Evolutionary conservation across 2,329 filamentous ascomycete genomes (phyloP), one percentile per base, ranked within the genome.

Genomic region (Pseudocercospora vitis): DNA sequence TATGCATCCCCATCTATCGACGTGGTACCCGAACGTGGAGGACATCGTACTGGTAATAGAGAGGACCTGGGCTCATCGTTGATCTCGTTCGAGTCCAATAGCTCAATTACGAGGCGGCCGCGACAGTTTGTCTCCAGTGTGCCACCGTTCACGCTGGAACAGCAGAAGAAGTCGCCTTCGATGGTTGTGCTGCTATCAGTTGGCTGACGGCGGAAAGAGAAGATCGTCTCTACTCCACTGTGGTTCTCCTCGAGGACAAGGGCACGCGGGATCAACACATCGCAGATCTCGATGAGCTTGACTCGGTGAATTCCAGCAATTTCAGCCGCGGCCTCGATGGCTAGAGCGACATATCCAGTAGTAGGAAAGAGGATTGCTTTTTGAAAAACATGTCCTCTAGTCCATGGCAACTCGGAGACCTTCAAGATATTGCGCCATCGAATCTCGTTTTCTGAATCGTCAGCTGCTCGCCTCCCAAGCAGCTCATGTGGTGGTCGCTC

Each of bases 131-230:
- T 57, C 33, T 55, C 57, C 51, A 59, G 35, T n/a, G 48, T 12
- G 16, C 48, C 54, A 19, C 39, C 42, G 7, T 51, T 48, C 2
- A 58, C 55, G 42, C 52, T 56, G 5, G 52, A 56, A 44, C 53
- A 37, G 39, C 55, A 58, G 5, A 49, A 29, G 24, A 53, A 60
- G 7, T 58, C 55, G 19, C 52, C 52, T 40, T 58, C 76, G 4
- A 78, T 62, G 18, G 61, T 68, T 8, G 70, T 65, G 33, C 72
- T 71, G 66, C 0, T 58, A 42, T 1, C 60, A 58, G 9, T 39
- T 40, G 24, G 56, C 29, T 2, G 61, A n/a, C 4, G 70, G 4
- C 2, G 70, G 32, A 21, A 39, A 7, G 23, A 51, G 1, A 78
- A 39, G 0, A 76, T 49, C 8, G 47, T 59, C 33, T 59, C 56